These are phyloP conservation scores for Leccinum olivaceopallidum DNA, from an alignment of 768 basidiomycete genomes.

Conservation along the genomic window DNA sequence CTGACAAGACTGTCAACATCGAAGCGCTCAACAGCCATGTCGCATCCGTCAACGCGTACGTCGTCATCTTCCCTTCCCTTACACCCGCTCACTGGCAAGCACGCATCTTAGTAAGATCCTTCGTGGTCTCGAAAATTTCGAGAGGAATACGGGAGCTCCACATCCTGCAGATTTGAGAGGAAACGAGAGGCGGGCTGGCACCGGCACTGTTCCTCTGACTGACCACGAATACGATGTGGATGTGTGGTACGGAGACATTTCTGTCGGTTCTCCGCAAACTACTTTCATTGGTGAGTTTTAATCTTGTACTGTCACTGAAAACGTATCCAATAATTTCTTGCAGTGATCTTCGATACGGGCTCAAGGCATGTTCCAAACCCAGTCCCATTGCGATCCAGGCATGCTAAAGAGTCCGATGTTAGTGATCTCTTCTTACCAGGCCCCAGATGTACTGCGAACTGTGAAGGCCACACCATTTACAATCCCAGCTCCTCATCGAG, in stretches of 20 bases:
- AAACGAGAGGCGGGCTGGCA: background rate
- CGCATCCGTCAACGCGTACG: conserved; percentile 9
- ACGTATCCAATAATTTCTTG: background rate
- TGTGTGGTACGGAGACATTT: conserved; percentile 15
- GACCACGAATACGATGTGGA: background rate
- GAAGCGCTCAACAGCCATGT: conserved; percentile 8
- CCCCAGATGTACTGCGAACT: conserved; percentile 23
- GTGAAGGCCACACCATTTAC: conserved; percentile 34
- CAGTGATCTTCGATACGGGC: background rate
- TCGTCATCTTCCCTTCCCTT: background rate
- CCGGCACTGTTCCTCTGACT: background rate
- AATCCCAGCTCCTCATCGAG: conserved; percentile 22
- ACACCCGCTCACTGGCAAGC: background rate
- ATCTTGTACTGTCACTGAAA: background rate
- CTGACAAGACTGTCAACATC: conserved; percentile 5
- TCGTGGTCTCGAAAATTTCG: background rate
- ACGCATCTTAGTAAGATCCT: background rate
- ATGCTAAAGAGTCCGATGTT: background rate
- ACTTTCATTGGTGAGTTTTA: background rate
- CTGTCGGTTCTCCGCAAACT: conserved; percentile 4
- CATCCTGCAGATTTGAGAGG: conserved; percentile 2
- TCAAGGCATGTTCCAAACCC: conserved; percentile 10
- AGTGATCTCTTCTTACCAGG: conserved; percentile 32
- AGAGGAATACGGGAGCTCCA: conserved; percentile 2
- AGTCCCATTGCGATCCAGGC: background rate